Evolutionary conservation across 345 rosid species (phyloP).

Genomic region (Acer campestre): DNA sequence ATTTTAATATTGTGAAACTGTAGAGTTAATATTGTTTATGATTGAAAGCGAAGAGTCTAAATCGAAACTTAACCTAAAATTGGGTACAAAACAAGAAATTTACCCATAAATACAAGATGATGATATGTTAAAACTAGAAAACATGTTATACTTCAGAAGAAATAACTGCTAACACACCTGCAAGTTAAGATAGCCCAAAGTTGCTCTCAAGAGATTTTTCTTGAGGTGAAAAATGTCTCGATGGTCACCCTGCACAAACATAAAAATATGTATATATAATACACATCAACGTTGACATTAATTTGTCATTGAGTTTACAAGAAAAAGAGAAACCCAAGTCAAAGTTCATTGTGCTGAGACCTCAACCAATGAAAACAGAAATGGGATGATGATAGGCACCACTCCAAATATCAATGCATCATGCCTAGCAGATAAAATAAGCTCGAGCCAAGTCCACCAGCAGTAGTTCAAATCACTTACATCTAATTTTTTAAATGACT

Average conservation of each 20-base stretch:
- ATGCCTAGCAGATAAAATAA: constrained; percentile 2
- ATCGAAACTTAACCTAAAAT: background rate
- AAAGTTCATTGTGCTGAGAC: background rate
- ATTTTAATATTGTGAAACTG: background rate
- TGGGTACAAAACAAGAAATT: background rate
- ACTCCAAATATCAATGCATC: background rate
- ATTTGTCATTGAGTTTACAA: background rate
- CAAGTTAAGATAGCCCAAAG: constrained; percentile 54
- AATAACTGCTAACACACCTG: constrained; percentile 54
- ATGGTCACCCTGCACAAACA: constrained; percentile 66
- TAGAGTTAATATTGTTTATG: background rate
- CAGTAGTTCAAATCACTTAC: background rate
- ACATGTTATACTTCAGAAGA: constrained; percentile 7
- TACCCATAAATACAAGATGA: background rate
- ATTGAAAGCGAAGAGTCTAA: background rate
- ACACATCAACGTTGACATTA: constrained; percentile 2
- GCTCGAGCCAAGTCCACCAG: background rate
- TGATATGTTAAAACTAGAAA: constrained; percentile 1
- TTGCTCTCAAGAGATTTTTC: constrained; percentile 68
- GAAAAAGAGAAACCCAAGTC: background rate
- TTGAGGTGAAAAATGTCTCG: constrained; percentile 76
- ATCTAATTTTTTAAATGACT: background rate
- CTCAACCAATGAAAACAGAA: background rate
- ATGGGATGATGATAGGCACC: background rate
- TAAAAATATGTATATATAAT: background rate